Conservation (phyloP, 2,329 filamentous ascomycete species). For the Grosmannia clavigera region DNA sequence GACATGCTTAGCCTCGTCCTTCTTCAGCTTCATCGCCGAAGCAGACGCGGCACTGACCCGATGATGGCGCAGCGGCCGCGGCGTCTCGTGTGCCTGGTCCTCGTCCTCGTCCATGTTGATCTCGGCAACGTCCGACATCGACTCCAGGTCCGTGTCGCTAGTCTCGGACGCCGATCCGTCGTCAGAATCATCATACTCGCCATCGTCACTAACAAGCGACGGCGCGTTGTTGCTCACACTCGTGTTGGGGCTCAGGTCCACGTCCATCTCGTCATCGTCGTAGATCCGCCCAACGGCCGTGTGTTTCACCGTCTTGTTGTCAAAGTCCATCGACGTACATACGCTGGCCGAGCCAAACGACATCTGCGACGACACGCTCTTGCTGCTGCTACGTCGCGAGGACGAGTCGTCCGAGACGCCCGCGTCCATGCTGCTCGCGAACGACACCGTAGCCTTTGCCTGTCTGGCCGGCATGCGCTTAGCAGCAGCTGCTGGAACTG, state of each 20-base stretch:
- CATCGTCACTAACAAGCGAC: conserved; percentile 68
- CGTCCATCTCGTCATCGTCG: conserved; percentile 35
- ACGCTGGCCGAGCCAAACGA: conserved; percentile 26
- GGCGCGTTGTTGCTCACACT: conserved; percentile 64
- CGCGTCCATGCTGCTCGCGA: conserved; percentile 19
- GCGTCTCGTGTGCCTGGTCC: conserved; percentile 14
- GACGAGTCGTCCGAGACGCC: not conserved
- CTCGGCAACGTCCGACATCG: conserved; percentile 48
- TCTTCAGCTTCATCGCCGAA: conserved; percentile 35
- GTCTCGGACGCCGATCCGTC: conserved; percentile 49
- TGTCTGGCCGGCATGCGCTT: conserved; percentile 49
- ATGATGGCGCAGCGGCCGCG: conserved; percentile 31
- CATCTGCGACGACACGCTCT: conserved; percentile 32
- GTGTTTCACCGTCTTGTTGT: conserved; percentile 4
- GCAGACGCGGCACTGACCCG: conserved; percentile 21
- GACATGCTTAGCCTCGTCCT: conserved; percentile 43
- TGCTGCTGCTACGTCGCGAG: conserved; percentile 42
- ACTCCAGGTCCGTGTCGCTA: conserved; percentile 46
- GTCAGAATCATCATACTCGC: conserved; percentile 63
- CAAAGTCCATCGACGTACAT: conserved; percentile 18
- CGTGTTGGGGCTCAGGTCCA: conserved; percentile 56
- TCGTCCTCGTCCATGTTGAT: conserved; percentile 48
- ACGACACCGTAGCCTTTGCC: conserved; percentile 34
- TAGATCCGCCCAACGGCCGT: conserved; percentile 25
- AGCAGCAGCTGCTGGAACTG: conserved; percentile 15